These are phyloP conservation scores for Colletotrichum tamarilloi DNA, from an alignment of 2,329 filamentous ascomycete species.

Conservation along the genomic window DNA sequence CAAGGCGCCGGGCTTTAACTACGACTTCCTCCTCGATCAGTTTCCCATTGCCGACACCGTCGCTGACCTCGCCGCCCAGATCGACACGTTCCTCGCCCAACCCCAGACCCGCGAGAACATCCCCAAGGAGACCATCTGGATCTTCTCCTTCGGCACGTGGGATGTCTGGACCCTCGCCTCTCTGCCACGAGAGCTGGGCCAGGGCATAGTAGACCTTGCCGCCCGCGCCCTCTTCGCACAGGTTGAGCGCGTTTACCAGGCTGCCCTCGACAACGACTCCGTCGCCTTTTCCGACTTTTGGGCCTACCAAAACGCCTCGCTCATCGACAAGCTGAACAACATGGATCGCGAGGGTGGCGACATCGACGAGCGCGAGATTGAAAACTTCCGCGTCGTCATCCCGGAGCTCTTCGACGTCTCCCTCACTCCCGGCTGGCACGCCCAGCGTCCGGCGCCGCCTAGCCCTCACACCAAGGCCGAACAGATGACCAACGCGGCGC, in stretches of 20 bases:
- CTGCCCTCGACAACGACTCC: conserved; percentile 53
- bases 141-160: conserved; percentile 66
- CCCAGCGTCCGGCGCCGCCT: conserved; percentile 53
- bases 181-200: conserved; percentile 53
- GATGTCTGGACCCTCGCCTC: conserved; percentile 64
- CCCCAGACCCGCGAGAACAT: conserved; percentile 43
- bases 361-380: conserved; percentile 41
- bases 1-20: conserved; percentile 53
- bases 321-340: conserved; percentile 37
- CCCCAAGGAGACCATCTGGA: conserved; percentile 62
- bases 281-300: conserved; percentile 59
- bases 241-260: conserved; percentile 58
- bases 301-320: conserved; percentile 40
- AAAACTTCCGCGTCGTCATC: conserved; percentile 62
- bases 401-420: conserved; percentile 65
- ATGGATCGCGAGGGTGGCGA: not conserved
- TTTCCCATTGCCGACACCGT: conserved; percentile 53
- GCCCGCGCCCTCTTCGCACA: conserved; percentile 55
- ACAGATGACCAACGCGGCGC: conserved; percentile 65
- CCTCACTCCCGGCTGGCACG: conserved; percentile 63
- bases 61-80: conserved; percentile 57
- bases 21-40: conserved; percentile 53
- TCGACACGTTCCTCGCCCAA: conserved; percentile 57
- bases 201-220: conserved; percentile 49
- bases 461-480: conserved; percentile 59